Percentiles rank a stretch among this genome's conserved stretches.
phyloP scores from a whole-genome alignment of 2,329 filamentous ascomycete species.

The Beauveria scarabaeidicola region DNA sequence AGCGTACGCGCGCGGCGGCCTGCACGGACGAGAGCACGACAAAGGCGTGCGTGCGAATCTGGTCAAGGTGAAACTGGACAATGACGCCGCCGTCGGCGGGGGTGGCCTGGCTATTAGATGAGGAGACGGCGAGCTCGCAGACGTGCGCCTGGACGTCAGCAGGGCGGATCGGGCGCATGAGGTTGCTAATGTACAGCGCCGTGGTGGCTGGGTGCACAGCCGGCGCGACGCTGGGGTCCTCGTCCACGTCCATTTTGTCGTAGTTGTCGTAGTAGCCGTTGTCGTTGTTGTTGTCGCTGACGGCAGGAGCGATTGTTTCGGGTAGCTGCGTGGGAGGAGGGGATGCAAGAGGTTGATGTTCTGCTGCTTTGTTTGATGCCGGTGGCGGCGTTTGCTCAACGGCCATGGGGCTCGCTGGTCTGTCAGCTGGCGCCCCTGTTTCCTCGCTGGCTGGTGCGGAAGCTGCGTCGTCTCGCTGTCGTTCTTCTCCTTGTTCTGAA shows the following conservation, averaged over 20 bases:
- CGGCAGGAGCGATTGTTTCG: conserved; percentile 6
- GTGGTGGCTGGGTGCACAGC: conserved; percentile 64
- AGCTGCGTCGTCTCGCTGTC: neutral
- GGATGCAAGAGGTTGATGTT: neutral
- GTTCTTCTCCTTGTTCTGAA: conserved; percentile 15
- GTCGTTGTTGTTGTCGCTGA: conserved; percentile 14
- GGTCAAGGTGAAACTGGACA: conserved; percentile 68
- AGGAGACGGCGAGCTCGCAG: conserved; percentile 48
- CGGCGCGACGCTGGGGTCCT: conserved; percentile 36
- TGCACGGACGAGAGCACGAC: conserved; percentile 60
- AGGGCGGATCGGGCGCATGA: conserved; percentile 77
- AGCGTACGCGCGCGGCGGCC: conserved; percentile 69
- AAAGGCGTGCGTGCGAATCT: conserved; percentile 81
- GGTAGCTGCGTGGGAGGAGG: neutral
- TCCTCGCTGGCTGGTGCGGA: conserved; percentile 10
- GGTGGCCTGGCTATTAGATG: conserved; percentile 24
- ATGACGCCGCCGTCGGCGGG: conserved; percentile 43
- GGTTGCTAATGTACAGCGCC: conserved; percentile 79
- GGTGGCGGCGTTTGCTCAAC: conserved; percentile 5
- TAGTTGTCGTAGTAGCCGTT: conserved; percentile 8
- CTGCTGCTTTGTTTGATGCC: neutral
- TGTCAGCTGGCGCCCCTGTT: conserved; percentile 3
- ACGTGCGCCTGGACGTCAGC: conserved; percentile 61
- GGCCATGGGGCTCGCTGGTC: conserved; percentile 1
- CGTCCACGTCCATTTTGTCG: conserved; percentile 23